Evolutionary conservation across 2,329 filamentous ascomycete genomes (phyloP), one percentile per base, ranked within the genome.

Genomic region (Mycogone perniciosa): DNA sequence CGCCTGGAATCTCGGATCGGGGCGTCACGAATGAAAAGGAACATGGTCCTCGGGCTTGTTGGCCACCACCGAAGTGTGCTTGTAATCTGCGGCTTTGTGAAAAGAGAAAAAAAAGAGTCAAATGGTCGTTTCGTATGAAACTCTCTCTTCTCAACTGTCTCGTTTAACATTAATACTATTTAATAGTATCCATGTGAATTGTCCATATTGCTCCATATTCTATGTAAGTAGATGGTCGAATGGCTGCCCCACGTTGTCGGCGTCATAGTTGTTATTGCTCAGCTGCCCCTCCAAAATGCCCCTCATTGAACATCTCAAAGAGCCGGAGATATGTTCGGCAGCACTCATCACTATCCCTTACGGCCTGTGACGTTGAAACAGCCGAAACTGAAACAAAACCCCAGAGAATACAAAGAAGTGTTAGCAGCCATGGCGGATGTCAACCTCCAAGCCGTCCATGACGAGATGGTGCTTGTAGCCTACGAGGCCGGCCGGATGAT

Each of bases 401-500:
- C 13, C 8, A 31, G 30, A 46, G 9, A 13, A 37, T 31, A 13
- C 9, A 11, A 30, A 31, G 26, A 31, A n/a, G 6, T 9, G 10
- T 27, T 13, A 26, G 10, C 33, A 37, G 35, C 34, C 20, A 84
- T 83, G 81, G 68, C 75, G 10, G 70, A 75, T 30, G 67, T 84
- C 57, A 74, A 86, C 61, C 71, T 85, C 46, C 73, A 82, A 61
- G 75, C 78, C 46, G 74, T 86, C 55, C 82, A 80, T 58, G 79
- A 85, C 66, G 76, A 76, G 46, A 71, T 86, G 56, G 67, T 85
- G 59, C 64, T 69, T 46, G 69, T 85, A 51, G 83, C 82, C 62
- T 76, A 79, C 55, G 77, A 80, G 66, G 83, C 83, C n/a, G 83
- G 83, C 57, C 66, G 70, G 51, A 84, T 82, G 78, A 85, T 86